phyloP scores from a whole-genome alignment of 306 rosid species.

The Medicago ruthenica region DNA sequence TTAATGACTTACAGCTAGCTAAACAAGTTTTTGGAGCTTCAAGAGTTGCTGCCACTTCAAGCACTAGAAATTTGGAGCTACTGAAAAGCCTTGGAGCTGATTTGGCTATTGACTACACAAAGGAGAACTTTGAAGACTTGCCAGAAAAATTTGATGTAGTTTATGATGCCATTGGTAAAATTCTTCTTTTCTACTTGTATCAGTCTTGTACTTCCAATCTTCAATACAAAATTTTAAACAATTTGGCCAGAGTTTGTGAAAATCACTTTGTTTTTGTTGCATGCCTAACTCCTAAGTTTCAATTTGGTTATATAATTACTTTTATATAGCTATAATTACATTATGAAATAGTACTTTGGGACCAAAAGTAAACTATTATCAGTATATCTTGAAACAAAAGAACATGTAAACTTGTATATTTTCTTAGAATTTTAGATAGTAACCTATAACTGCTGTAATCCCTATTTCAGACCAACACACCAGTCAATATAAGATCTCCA shows the following conservation, averaged over 20 bases:
- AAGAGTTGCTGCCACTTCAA: conserved; percentile 85
- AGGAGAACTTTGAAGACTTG: conserved; percentile 83
- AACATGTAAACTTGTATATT: neutral
- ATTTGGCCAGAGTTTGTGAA: neutral
- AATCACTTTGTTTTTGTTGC: neutral
- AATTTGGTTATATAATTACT: neutral
- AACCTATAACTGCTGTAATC: no score
- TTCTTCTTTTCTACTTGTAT: neutral
- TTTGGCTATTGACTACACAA: conserved; percentile 88
- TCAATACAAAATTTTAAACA: conserved; percentile 32
- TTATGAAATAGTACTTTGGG: neutral
- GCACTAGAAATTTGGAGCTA: conserved; percentile 77
- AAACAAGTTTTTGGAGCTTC: conserved; percentile 95
- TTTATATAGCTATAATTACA: neutral
- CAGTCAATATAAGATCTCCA: no score
- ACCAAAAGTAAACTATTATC: neutral
- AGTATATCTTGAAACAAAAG: neutral
- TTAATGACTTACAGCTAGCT: conserved; percentile 64
- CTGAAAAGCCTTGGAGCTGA: conserved; percentile 90
- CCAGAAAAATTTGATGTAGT: conserved; percentile 89
- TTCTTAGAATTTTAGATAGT: no score
- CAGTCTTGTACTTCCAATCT: neutral
- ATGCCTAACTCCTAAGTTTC: conserved; percentile 9
- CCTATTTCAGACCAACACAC: no score
- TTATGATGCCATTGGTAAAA: conserved; percentile 87